Evolutionary conservation across 2,329 filamentous ascomycete species (phyloP).

Genomic region (Juglanconis sp.): DNA sequence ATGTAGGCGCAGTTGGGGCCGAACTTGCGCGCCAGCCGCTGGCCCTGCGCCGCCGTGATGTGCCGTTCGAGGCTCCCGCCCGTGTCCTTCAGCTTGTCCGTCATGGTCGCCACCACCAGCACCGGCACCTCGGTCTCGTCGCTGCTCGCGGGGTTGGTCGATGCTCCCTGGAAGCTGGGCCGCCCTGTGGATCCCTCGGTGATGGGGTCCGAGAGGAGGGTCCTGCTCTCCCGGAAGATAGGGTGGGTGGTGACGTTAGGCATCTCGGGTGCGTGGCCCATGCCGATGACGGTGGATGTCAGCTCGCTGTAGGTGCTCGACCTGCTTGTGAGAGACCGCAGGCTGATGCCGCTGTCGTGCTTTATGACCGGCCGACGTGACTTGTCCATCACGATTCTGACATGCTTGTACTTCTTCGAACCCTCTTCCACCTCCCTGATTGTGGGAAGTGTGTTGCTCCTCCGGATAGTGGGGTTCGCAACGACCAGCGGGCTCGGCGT

Average conservation of each 20-base stretch:
- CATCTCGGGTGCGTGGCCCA: neutral
- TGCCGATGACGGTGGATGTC: neutral
- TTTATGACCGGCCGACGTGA: neutral
- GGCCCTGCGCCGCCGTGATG: conserved; percentile 6
- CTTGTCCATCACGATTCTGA: neutral
- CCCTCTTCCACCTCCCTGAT: conserved; percentile 9
- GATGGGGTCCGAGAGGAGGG: neutral
- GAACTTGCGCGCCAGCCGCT: conserved; percentile 8
- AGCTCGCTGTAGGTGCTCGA: conserved; percentile 8
- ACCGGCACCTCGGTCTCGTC: conserved; percentile 4
- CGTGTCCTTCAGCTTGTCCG: conserved; percentile 4
- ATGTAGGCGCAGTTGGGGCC: conserved; percentile 10
- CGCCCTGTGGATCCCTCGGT: neutral
- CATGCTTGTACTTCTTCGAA: neutral
- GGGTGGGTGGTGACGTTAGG: neutral
- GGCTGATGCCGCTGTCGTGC: conserved; percentile 1
- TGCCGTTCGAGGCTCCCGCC: conserved; percentile 7
- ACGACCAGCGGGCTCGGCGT: neutral
- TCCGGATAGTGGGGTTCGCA: neutral
- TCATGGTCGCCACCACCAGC: conserved; percentile 7
- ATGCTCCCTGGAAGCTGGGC: neutral
- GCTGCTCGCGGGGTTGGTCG: neutral
- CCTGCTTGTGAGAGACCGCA: neutral
- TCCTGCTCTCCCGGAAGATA: neutral
- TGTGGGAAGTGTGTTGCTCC: neutral